Evolutionary conservation across 2,329 filamentous ascomycete genomes (phyloP).

Genomic region (Fusarium devonianum): DNA sequence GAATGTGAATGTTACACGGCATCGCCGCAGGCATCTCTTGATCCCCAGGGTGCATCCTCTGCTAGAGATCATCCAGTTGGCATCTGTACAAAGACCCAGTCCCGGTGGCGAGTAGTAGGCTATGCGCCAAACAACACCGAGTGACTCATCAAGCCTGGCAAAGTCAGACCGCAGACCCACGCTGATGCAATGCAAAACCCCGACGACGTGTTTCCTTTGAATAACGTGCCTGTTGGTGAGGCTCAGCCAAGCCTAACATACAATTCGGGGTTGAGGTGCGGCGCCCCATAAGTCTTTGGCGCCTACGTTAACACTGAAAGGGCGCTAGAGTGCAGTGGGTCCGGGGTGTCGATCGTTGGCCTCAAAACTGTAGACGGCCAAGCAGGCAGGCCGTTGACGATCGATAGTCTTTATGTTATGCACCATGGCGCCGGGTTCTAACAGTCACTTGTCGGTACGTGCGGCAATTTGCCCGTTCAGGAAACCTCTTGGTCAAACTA

Average conservation of each 20-base stretch:
- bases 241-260: not conserved
- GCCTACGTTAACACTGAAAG: not conserved
- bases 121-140: not conserved
- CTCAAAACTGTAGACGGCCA: too few relatives aligned
- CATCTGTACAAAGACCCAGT: too few relatives aligned
- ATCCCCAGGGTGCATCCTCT: not conserved
- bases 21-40: conserved; percentile 5
- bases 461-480: too few relatives aligned
- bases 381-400: too few relatives aligned
- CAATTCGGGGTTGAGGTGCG: not conserved
- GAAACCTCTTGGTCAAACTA: too few relatives aligned
- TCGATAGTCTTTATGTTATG: too few relatives aligned
- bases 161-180: not conserved
- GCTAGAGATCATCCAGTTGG: too few relatives aligned
- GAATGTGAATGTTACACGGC: conserved; percentile 2
- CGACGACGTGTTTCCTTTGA: not conserved
- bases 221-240: not conserved
- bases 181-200: not conserved
- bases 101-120: not conserved
- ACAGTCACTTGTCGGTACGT: too few relatives aligned
- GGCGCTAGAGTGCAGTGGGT: conserved; percentile 7
- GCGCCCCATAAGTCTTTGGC: not conserved
- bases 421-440: too few relatives aligned
- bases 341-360: not conserved
- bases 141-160: not conserved